Percentiles rank a stretch among this genome's conserved stretches.
Evolutionary conservation across 2,329 filamentous ascomycete species (phyloP).

Genomic region (Cytospora chrysosperma): DNA sequence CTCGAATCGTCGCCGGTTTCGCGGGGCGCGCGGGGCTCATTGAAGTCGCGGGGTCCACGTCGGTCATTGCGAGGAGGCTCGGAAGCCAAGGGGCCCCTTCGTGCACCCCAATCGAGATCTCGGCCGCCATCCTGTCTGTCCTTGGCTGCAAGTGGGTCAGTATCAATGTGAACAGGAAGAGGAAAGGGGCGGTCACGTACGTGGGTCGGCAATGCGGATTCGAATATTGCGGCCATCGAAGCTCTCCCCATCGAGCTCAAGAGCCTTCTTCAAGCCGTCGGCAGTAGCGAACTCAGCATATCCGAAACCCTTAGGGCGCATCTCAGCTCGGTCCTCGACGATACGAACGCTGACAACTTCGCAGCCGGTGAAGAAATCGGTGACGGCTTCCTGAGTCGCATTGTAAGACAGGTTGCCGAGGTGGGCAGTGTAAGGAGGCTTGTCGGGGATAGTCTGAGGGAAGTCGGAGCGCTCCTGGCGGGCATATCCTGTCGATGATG

Average conservation of each 20-base stretch:
- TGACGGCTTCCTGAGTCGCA: conserved; percentile 78
- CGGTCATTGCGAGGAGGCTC: conserved; percentile 45
- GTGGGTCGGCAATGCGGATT: conserved; percentile 95
- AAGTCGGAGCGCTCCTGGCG: conserved; percentile 65
- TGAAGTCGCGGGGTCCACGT: conserved; percentile 49
- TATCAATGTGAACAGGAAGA: neutral
- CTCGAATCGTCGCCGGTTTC: conserved; percentile 21
- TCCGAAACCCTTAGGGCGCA: conserved; percentile 95
- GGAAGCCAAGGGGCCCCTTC: conserved; percentile 70
- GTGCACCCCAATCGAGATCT: conserved; percentile 83
- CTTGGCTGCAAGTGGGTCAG: conserved; percentile 66
- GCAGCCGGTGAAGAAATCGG: conserved; percentile 81
- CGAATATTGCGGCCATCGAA: conserved; percentile 89
- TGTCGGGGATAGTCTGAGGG: conserved; percentile 73
- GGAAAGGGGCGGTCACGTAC: conserved; percentile 58
- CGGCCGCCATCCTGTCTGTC: conserved; percentile 59
- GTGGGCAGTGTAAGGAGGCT: conserved; percentile 93
- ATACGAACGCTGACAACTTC: conserved; percentile 89
- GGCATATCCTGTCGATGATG: conserved; percentile 50
- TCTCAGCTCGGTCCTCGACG: conserved; percentile 92
- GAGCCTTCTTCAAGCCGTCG: conserved; percentile 88
- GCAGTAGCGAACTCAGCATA: conserved; percentile 91
- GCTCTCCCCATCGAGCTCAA: conserved; percentile 75
- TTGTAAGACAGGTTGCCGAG: conserved; percentile 97
- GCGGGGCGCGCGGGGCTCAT: conserved; percentile 43